Base-by-base conservation (phyloP, 495 filamentous ascomycete genomes). In the Annulohypoxylon stygium region DNA sequence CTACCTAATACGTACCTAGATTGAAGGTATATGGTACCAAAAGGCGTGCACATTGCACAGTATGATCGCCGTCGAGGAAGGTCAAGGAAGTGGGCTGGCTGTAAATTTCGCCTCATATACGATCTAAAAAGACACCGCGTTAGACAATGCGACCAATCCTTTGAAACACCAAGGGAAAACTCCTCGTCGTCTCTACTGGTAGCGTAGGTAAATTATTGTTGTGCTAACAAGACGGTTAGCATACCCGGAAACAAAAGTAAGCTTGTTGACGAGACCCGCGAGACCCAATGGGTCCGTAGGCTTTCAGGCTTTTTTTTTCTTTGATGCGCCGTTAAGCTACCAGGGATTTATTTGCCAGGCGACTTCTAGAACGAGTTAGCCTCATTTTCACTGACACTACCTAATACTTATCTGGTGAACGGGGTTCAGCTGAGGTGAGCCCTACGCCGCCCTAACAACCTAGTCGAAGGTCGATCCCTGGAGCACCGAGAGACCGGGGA, bases 391-490 rank as follows among this genome's bases (percentile, higher is more conserved):
- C 57, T 60, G 69, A 54, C 67, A 54, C 67, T 68, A 74, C 61
- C 62, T 63, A 34, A 63, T 51, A 58, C 62, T 36, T 34, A 54
- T 57, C 41, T 58, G 50, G 62, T 64, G 59, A 66, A 68, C 63
- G 58, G 59, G 67, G 59, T 75, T 75, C 72, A 75, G 72, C 72
- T 75, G 72, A 75, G 72, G 67, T 75, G 72, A 75, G 72, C 72
- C 72, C 67, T 75, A 75, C 30, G 72, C 59, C 48, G 61, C 72
- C 62, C 57, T 67, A 70, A 50, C 62, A 62, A 65, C 71, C 71
- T 62, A 37, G 71, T 69, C 61, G 7, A 30, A 30, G 61, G 71
- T 67, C 58, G 67, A 70, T 67, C 71, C 66, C 51, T 60, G 43
- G 70, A 47, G 70, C 39, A 58, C 53, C 61, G 66, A 61, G 48